Percentiles rank a stretch among this genome's conserved stretches.
phyloP scores from a whole-genome alignment of 345 rosid species.

The Salix arbutifolia region DNA sequence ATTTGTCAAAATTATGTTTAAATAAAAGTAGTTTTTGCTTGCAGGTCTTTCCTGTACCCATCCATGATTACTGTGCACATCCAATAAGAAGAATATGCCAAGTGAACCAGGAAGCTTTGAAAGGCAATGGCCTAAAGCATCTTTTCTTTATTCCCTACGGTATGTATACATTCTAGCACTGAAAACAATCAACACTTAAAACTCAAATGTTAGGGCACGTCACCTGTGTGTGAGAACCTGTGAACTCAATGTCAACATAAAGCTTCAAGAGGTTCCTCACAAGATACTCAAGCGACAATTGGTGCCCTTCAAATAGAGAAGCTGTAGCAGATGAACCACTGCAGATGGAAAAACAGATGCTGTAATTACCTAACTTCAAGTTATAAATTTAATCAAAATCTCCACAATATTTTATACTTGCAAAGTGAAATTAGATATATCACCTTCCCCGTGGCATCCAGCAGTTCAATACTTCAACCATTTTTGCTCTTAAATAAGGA shows the following conservation, averaged over 20 bases:
- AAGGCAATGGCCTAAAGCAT: not conserved
- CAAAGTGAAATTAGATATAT: conserved; percentile 13
- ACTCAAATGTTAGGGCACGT: conserved; percentile 6
- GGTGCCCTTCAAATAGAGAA: conserved; percentile 90
- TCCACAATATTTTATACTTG: not conserved
- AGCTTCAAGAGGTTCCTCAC: conserved; percentile 96
- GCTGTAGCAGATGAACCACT: conserved; percentile 83
- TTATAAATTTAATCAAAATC: not conserved
- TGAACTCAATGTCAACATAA: conserved; percentile 99
- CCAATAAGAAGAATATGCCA: not conserved
- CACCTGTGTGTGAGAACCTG: conserved; percentile 99
- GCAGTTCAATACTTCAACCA: conserved; percentile 98
- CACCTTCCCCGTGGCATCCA: conserved; percentile 98
- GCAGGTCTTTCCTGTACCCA: not conserved
- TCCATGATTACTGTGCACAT: not conserved
- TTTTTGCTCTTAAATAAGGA: conserved; percentile 96
- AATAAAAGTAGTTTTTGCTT: not conserved
- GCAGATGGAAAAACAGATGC: conserved; percentile 24
- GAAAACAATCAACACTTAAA: conserved; percentile 1
- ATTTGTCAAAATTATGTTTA: not conserved
- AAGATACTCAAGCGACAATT: conserved; percentile 82
- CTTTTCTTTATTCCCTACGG: too few species aligned
- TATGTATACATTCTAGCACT: not conserved
- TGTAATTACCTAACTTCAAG: conserved; percentile 1
- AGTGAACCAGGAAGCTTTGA: not conserved